Base-by-base conservation (phyloP, 2,329 filamentous ascomycete genomes). In the Rhexocercosporidium sp. region DNA sequence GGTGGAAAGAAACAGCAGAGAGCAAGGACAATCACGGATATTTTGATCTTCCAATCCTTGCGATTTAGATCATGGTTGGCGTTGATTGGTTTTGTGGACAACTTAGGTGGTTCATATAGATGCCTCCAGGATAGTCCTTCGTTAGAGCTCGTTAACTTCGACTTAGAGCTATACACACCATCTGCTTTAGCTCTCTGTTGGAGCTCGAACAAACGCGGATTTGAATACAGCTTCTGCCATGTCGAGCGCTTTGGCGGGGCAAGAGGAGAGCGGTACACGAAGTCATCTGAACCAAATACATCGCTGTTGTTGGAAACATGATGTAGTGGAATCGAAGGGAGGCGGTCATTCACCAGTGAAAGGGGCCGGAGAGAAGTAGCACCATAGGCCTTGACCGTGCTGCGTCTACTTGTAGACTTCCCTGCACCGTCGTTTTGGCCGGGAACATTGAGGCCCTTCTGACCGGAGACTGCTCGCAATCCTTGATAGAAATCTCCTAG, bases 1-100 rank as follows among this genome's bases (percentile, higher is more conserved):
- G 75, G 75, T 9, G 74, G 74, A 34, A 76, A 74, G n/a, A 75
- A 12, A 44, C 67, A 67, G 49, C 75, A 76, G 1, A 76, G 12
- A 39, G 59, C 41, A 5, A 77, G 63, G 3, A 71, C 69, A n/a
- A 65, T 41, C 22, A 62, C 67, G 18, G 75, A 77, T 20, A 77
- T 64, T 11, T 62, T 72, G 22, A 56, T 27, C 47, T 69, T 63
- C 46, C 37, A 49, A 56, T 49, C 37, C 20, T 22, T 47, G 5
- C 61, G 31, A 27, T 25, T 27, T 7, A 60, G 44, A 44, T 37
- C 51, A 39, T 46, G 22, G 65, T 65, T 22, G 68, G 68, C 47
- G n/a, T 41, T 46, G 11, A 16, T 16, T 56, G 16, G 57, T 16
- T 11, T 27, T 5, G 61, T 6, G 8, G 14, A 11, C 11, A 63